Conservation (phyloP, 768 basidiomycete genomes). For the Suillus americanus region DNA sequence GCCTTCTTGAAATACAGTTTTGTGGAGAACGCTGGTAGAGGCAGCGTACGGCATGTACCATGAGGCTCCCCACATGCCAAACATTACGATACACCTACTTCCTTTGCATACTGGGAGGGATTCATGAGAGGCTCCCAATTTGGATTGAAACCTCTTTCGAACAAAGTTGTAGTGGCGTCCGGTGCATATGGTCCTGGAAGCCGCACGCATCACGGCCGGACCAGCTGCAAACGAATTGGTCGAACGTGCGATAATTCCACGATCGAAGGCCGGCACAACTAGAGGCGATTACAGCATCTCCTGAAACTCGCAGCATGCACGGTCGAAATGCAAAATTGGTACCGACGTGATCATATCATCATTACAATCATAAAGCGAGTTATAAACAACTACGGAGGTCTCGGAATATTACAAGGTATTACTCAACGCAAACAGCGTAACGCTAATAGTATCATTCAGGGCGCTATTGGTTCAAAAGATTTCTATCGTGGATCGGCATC, state of each 20-base stretch:
- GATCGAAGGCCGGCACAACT: not conserved
- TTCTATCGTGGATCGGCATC: not conserved
- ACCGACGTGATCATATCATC: not conserved
- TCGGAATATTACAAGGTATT: not conserved
- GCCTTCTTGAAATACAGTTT: not conserved
- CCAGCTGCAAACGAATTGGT: not conserved
- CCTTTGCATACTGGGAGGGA: not conserved
- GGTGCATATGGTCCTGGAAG: not conserved
- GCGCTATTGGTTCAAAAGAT: not conserved
- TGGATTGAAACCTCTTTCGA: not conserved
- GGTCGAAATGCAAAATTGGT: not conserved
- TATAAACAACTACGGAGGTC: not conserved
- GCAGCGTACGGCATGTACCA: not conserved
- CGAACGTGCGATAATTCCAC: not conserved
- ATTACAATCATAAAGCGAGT: not conserved
- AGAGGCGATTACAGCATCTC: not conserved
- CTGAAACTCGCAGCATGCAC: not conserved
- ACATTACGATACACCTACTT: not conserved
- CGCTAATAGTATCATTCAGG: not conserved
- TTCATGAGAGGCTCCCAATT: not conserved
- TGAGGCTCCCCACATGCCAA: not conserved
- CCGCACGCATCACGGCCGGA: not conserved
- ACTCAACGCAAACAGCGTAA: not conserved
- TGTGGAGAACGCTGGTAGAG: not conserved
- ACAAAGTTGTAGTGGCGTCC: not conserved